Evolutionary conservation across 2,329 filamentous ascomycete species (phyloP).

Genomic region (Colletotrichum coccodes): DNA sequence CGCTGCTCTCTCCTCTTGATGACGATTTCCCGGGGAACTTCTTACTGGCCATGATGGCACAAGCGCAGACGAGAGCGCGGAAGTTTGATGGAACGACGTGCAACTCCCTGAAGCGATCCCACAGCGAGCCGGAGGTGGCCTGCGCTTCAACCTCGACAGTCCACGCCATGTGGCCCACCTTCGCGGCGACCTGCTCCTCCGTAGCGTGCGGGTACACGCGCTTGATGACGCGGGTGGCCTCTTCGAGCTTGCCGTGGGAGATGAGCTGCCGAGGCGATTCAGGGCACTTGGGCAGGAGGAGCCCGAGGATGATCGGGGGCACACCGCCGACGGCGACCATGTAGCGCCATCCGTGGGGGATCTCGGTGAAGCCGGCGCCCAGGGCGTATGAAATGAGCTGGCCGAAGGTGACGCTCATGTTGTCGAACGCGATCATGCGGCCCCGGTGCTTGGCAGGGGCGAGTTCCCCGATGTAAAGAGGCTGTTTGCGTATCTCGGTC

Average conservation of each 20-base stretch:
- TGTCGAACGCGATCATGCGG: constrained; percentile 59
- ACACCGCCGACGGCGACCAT: constrained; percentile 61
- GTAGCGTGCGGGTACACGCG: constrained; percentile 54
- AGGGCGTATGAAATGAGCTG: constrained; percentile 54
- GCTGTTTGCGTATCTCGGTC: constrained; percentile 22
- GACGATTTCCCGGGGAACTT: background rate
- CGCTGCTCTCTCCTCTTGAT: no score
- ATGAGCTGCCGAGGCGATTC: constrained; percentile 60
- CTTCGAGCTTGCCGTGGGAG: constrained; percentile 50
- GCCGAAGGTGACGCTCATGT: constrained; percentile 56
- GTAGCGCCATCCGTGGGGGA: constrained; percentile 59
- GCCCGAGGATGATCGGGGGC: constrained; percentile 54
- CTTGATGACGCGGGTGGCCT: constrained; percentile 50
- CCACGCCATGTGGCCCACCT: constrained; percentile 54
- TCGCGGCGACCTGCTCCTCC: constrained; percentile 53
- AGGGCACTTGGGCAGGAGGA: constrained; percentile 57
- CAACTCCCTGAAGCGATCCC: constrained; percentile 57
- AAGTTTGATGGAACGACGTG: constrained; percentile 54
- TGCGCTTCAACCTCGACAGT: constrained; percentile 48
- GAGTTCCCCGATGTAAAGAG: constrained; percentile 59
- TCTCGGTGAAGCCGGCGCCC: constrained; percentile 50
- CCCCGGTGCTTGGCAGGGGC: constrained; percentile 61
- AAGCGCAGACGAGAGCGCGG: constrained; percentile 56
- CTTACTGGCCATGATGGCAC: constrained; percentile 58
- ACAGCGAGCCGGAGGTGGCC: constrained; percentile 50